A percentile compares a stretch with the other conserved stretches of the same genome.
These are phyloP conservation scores for Globisporangium yorkense DNA, from an alignment of 352 stramenopile genomes.

Conservation along the genomic window DNA sequence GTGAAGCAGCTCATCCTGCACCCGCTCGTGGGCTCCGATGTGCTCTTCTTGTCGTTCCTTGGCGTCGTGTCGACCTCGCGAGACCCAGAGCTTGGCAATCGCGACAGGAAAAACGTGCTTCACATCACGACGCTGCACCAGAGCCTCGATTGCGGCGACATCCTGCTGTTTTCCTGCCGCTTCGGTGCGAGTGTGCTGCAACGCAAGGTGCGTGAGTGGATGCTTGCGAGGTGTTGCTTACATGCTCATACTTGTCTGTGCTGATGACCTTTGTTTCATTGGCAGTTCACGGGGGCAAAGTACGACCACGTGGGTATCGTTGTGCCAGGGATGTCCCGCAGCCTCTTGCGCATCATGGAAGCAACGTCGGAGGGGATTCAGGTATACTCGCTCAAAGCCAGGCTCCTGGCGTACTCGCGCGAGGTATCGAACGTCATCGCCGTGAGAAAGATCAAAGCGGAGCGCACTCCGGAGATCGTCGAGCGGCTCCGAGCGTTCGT, in stretches of 20 bases:
- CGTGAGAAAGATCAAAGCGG: slow-evolving; percentile 41
- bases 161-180: slow-evolving; percentile 75
- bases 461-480: slow-evolving; percentile 37
- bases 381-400: slow-evolving; percentile 69
- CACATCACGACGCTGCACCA: slow-evolving; percentile 73
- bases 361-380: slow-evolving; percentile 76
- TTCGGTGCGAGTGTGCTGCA: slow-evolving; percentile 77
- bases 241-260: not conserved
- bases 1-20: slow-evolving; percentile 44
- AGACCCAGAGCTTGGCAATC: slow-evolving; percentile 55
- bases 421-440: slow-evolving; percentile 83
- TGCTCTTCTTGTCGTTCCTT: slow-evolving; percentile 71
- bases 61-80: slow-evolving; percentile 65
- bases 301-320: slow-evolving; percentile 84
- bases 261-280: not conserved
- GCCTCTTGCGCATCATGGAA: slow-evolving; percentile 72
- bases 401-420: slow-evolving; percentile 70
- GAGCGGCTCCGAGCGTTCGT: slow-evolving; percentile 52
- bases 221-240: not conserved
- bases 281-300: slow-evolving; percentile 60
- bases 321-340: slow-evolving; percentile 49
- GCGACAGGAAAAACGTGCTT: slow-evolving; percentile 58
- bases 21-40: slow-evolving; percentile 41
- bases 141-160: slow-evolving; percentile 62
- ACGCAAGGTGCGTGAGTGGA: slow-evolving; percentile 42